Percentiles rank a stretch among this genome's conserved stretches.
phyloP scores from a whole-genome alignment of 257 asterid genomes.

The Nicotiana sylvestris region DNA sequence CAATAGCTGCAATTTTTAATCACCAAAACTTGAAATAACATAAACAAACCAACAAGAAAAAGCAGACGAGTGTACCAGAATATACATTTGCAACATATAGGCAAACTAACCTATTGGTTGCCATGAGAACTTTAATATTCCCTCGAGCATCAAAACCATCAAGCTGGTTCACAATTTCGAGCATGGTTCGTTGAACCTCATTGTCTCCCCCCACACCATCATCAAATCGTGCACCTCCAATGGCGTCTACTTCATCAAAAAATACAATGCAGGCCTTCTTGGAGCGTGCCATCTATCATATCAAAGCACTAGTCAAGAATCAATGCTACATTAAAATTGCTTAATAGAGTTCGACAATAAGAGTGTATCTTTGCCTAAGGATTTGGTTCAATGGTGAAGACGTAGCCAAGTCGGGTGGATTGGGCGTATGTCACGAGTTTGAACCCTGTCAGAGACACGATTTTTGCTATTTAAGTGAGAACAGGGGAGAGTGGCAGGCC shows the following conservation, averaged over 20 bases:
- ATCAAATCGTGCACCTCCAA: slow-evolving; percentile 96
- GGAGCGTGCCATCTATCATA: slow-evolving; percentile 92
- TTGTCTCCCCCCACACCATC: slow-evolving; percentile 98
- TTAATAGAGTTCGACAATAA: not conserved
- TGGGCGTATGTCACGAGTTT: not conserved
- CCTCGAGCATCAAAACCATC: slow-evolving; percentile 99
- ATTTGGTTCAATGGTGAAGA: not conserved
- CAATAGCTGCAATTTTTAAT: not conserved
- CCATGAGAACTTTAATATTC: slow-evolving; percentile 95
- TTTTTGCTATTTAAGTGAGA: not conserved
- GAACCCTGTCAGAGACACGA: not conserved
- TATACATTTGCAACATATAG: not conserved
- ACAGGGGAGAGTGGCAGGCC: not conserved
- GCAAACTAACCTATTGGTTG: slow-evolving; percentile 71
- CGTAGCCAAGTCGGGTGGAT: not conserved
- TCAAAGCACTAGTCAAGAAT: not conserved
- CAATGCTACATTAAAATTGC: not conserved
- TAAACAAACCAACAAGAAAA: not conserved
- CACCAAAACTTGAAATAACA: not conserved
- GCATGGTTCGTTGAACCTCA: slow-evolving; percentile 98
- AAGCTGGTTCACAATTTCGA: slow-evolving; percentile 95
- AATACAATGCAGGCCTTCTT: slow-evolving; percentile 97
- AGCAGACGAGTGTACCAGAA: not conserved
- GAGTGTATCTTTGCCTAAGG: not conserved
- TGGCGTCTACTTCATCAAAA: slow-evolving; percentile 96